A percentile compares a stretch with the other conserved stretches of the same genome.
Conservation (phyloP, 495 filamentous ascomycete species). For the Aspergillus olivimuriae region DNA sequence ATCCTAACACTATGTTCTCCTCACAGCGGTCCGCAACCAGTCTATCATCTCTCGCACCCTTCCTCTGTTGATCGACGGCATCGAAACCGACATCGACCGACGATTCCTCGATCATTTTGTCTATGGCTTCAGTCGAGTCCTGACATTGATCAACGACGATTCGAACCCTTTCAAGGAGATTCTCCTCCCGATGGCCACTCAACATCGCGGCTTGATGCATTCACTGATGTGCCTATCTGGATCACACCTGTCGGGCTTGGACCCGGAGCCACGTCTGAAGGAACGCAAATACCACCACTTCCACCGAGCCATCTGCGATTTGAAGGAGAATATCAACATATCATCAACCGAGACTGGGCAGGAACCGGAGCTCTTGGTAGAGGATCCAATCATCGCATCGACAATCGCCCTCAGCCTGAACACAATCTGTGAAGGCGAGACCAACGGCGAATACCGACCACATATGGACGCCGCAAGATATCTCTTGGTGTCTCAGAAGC, state of each 20-base stretch:
- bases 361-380: conserved; percentile 36
- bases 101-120: conserved; percentile 85
- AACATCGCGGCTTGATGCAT: conserved; percentile 85
- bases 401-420: conserved; percentile 80
- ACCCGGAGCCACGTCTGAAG: conserved; percentile 36
- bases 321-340: conserved; percentile 40
- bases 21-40: conserved; percentile 29
- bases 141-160: conserved; percentile 78
- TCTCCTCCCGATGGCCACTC: conserved; percentile 76
- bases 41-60: conserved; percentile 54
- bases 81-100: conserved; percentile 79
- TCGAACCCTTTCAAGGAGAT: conserved; percentile 88
- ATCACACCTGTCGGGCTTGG: conserved; percentile 60
- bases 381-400: conserved; percentile 61
- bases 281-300: conserved; percentile 46
- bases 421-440: conserved; percentile 71
- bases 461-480: conserved; percentile 74
- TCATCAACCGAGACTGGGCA: conserved; percentile 20
- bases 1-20: conserved; percentile 6
- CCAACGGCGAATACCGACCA: conserved; percentile 69
- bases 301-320: conserved; percentile 38
- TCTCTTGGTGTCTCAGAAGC: conserved; percentile 56
- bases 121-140: conserved; percentile 67
- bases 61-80: conserved; percentile 73
- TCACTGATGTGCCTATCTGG: conserved; percentile 82